Base-by-base conservation (phyloP, 2,329 filamentous ascomycete species). In the Bipolaris zeicola region DNA sequence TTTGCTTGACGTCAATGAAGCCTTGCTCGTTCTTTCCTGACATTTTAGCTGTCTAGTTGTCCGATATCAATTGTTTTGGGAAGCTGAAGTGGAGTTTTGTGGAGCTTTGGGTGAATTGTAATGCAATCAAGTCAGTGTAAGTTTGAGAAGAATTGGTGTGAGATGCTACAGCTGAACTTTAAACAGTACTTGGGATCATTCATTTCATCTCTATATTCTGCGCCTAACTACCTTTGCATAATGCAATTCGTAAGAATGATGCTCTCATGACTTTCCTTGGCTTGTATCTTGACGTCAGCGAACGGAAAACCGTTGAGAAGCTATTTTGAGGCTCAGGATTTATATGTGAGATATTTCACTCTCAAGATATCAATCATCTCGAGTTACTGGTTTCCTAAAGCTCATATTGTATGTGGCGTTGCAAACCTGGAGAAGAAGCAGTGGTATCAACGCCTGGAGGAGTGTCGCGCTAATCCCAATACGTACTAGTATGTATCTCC, bases 1-100 rank as follows among this genome's bases (percentile, higher is more conserved):
- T 69, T 33, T 70, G 64, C 33, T 55, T 70, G 8, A 72, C 68
- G 44, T 71, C 67, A 37, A 67, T 67, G 6, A 50, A 48, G 26
- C 63, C 62, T 58, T 69, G 63, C 28, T 64, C 55, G 22, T 69
- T 64, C 31, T 64, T 66, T 26, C 31, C 54, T 4, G 66, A 65
- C 62, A 69, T 69, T 0, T 13, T 22, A 16, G 68, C 24, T 10
- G 56, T 71, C 69, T 20, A 18, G 1, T 1, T 13, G 16, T 20
- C 16, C n/a, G 24, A 6, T 5, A n/a, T 20, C 13, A 1, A 16
- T n/a, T n/a, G 28, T 11, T 33, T 34, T 24, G 3, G 4, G 16
- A 22, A 31, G 11, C 16, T n/a, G 8, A 45, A 7, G 14, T 42
- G 6, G 20, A 13, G 38, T 14, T 42, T n/a, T 14, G 20, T 42